Base-by-base conservation (phyloP, 805 yeast genomes). In the Yarrowia divulgata region DNA sequence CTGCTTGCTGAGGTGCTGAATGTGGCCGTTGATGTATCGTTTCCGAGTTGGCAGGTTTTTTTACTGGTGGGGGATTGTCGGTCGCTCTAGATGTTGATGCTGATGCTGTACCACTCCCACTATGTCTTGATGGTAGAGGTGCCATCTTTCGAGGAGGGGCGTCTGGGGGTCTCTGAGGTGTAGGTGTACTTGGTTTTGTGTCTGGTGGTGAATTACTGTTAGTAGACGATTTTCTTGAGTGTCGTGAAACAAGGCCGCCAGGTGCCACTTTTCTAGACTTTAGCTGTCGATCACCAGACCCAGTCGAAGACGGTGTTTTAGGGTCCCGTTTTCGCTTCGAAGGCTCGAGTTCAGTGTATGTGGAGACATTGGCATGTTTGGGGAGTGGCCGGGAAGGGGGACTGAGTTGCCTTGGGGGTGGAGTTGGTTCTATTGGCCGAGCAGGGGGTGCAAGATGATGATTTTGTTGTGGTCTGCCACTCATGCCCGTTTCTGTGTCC, bases 111-210 rank as follows among this genome's bases (percentile, higher is more conserved):
- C 35, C 52, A 7, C 13, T n/a, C 54, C n/a, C 35, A 12, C 10
- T 8, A 18, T 16, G 23, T 39, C 45, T 19, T 14, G 45, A 14
- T 12, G 60, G 60, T 14, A 54, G 9, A 8, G 60, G 19, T 8
- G 60, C 60, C 4, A 54, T 19, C 8, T 39, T 54, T 8, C 60
- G 32, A 0, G 34, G 35, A 13, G 60, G 34, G 3, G 45, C 35
- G 14, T 39, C 45, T 39, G 60, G 23, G 8, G 60, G 16, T 19
- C 60, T 54, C 19, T 54, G 60, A 8, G 60, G 60, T 19, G 60
- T 54, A 3, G 60, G 60, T 54, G 60, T 54, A 8, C 60, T 54
- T 13, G 39, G 35, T 39, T 54, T 54, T 3, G 3, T 2, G 14
- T 54, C 45, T 8, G 45, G 35, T 8, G 60, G 60, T 8, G 60